These are phyloP conservation scores for Xylariaceae sp. DNA, from an alignment of 2,329 filamentous ascomycete genomes.

Conservation along the genomic window DNA sequence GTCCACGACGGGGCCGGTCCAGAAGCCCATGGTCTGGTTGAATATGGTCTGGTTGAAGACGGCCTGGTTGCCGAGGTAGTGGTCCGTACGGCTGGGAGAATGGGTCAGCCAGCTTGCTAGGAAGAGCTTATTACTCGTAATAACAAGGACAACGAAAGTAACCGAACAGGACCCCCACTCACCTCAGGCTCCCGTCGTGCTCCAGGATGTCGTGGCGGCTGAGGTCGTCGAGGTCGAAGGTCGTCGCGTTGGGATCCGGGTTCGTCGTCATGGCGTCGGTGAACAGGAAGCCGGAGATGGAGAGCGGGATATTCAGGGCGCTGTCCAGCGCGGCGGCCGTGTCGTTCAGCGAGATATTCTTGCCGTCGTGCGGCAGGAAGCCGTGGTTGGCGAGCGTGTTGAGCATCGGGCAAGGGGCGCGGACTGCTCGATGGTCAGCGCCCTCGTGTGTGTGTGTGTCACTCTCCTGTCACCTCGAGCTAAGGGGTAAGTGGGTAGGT, in stretches of 20 bases:
- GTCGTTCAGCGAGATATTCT: conserved; percentile 30
- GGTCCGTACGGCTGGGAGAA: conserved; percentile 39
- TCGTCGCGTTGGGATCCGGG: conserved; percentile 35
- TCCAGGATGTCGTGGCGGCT: conserved; percentile 40
- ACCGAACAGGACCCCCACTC: conserved; percentile 2
- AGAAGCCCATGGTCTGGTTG: conserved; percentile 34
- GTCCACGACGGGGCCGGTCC: conserved; percentile 32
- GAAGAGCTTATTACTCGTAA: background rate
- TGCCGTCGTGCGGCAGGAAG: conserved; percentile 38
- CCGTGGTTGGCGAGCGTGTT: conserved; percentile 46
- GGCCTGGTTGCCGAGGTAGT: conserved; percentile 41
- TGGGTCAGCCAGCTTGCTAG: no score
- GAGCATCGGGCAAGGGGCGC: conserved; percentile 36
- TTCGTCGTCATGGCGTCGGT: conserved; percentile 34
- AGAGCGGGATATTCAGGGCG: conserved; percentile 35
- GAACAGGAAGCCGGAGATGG: conserved; percentile 33
- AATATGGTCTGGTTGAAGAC: conserved; percentile 44
- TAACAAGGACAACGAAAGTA: conserved; percentile 1
- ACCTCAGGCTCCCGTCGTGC: conserved; percentile 40
- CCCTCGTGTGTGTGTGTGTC: no score
- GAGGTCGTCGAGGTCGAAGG: conserved; percentile 35
- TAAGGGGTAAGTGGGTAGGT: no score
- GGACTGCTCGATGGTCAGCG: no score
- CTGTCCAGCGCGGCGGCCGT: conserved; percentile 30
- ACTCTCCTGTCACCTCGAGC: no score